phyloP scores from a whole-genome alignment of 495 filamentous ascomycete species.

The Darksidea phi region DNA sequence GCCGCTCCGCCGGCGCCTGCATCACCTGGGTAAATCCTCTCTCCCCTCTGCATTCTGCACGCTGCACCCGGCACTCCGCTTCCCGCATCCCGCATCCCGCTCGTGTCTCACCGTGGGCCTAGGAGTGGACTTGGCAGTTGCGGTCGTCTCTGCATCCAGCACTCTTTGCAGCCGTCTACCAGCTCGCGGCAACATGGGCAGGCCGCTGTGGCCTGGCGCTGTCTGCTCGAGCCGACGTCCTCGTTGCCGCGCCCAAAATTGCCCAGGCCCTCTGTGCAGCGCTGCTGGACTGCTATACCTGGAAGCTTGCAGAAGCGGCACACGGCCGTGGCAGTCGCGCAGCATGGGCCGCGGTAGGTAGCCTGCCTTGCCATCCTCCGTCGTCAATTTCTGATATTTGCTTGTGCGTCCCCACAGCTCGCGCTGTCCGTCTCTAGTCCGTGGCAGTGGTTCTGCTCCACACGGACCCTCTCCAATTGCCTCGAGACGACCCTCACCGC shows the following conservation, averaged over 20 bases:
- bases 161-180: constrained; percentile 78
- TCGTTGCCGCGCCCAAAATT: constrained; percentile 71
- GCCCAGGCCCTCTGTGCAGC: constrained; percentile 77
- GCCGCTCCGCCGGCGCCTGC: constrained; percentile 74
- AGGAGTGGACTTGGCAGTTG: constrained; percentile 94
- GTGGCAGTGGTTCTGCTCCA: constrained; percentile 97
- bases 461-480: constrained; percentile 89
- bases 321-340: constrained; percentile 61
- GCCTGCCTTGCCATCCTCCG: constrained; percentile 1
- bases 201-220: constrained; percentile 50
- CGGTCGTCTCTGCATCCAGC: constrained; percentile 90
- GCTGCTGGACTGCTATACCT: constrained; percentile 82
- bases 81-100: no score
- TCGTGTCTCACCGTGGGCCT: constrained; percentile 29
- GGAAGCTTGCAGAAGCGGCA: constrained; percentile 71
- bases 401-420: constrained; percentile 47
- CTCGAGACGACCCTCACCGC: constrained; percentile 85
- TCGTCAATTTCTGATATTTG: constrained; percentile 28
- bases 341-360: constrained; percentile 68
- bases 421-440: constrained; percentile 75
- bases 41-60: not conserved
- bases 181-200: constrained; percentile 54
- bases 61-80: no score
- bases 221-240: constrained; percentile 56
- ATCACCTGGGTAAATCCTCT: constrained; percentile 77